Base-by-base conservation (phyloP, 169 alveolate species). In the Cryptosporidium viatorum region DNA sequence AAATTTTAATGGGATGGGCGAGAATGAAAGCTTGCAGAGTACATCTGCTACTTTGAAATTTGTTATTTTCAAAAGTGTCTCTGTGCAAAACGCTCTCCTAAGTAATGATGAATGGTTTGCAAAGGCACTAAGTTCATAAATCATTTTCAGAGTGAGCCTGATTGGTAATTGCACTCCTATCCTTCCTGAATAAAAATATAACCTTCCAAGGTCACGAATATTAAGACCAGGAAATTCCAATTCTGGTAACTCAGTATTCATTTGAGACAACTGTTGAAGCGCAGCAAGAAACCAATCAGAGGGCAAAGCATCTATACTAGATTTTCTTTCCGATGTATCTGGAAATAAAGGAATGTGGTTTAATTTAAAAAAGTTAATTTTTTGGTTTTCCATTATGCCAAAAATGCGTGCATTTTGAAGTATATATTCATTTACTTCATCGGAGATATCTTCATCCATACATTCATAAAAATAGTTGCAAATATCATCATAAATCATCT, bases 381-480 rank as follows among this genome's bases (percentile, higher is more conserved):
- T 58, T n/a, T 80, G 69, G n/a, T 80, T 80, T 29, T 80, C 89
- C 6, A 16, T 29, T 26, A 65, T 21, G 9, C 43, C 68, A 62
- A 62, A 62, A 26, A 80, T 65, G 2, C 9, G 39, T 29, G 89
- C 10, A 23, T 80, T 29, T 7, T 80, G 60, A 45, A 62, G n/a
- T 41, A 80, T 31, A 39, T 80, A 80, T 9, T 80, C 89, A 35
- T 65, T 51, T 60, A 80, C 16, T 23, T 62, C 74, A 9, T 60
- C 80, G 6, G 60, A 23, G 18, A 80, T 31, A 45, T 59, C 75
- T 41, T 80, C 65, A 48, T 80, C 80, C 48, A 80, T 62, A 39
- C 89, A 80, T 62, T 80, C 75, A 41, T 80, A 80, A 29, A 80
- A 80, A 14, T 80, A 62, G 70, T 65, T 41, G n/a, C 89, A 80